Evolutionary conservation across 805 yeast species (phyloP).

Genomic region (Metschnikowia bowlesiae): DNA sequence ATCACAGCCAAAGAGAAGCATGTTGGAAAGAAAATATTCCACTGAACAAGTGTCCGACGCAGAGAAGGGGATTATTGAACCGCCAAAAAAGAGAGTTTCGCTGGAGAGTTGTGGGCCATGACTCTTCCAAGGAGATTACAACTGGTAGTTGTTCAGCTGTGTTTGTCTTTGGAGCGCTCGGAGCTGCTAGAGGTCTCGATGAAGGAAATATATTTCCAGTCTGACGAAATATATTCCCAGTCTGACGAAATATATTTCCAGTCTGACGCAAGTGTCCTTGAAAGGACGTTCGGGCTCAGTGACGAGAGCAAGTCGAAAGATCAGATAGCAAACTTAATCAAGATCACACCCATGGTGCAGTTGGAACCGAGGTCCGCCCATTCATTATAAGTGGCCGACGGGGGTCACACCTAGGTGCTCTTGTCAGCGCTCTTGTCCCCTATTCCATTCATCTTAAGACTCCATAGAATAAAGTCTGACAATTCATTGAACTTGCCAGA

Average conservation of each 20-base stretch:
- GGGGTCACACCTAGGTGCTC: too few species aligned
- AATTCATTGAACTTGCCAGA: too few species aligned
- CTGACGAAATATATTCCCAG: constrained; percentile 28
- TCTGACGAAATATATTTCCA: constrained; percentile 34
- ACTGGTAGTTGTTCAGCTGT: constrained; percentile 42
- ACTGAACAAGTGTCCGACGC: background rate
- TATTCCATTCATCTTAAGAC: too few species aligned
- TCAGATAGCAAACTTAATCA: constrained; percentile 47
- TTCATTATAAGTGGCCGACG: too few species aligned
- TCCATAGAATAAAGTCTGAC: too few species aligned
- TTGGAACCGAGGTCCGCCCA: too few species aligned
- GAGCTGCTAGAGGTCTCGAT: constrained; percentile 55
- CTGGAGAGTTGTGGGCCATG: constrained; percentile 26
- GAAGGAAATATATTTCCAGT: constrained; percentile 41
- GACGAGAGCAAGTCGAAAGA: constrained; percentile 32
- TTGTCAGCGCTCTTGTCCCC: too few species aligned
- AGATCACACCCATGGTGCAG: constrained; percentile 57
- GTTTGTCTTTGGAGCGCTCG: constrained; percentile 50
- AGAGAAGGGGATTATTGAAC: background rate
- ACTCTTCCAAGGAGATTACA: constrained; percentile 43
- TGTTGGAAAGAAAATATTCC: background rate
- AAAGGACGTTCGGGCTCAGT: constrained; percentile 36
- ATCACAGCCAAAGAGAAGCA: too few species aligned
- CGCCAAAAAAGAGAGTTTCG: constrained; percentile 9
- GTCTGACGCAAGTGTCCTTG: constrained; percentile 43